phyloP scores from a whole-genome alignment of 2,329 filamentous ascomycete genomes.

The Grosmannia penicillata region DNA sequence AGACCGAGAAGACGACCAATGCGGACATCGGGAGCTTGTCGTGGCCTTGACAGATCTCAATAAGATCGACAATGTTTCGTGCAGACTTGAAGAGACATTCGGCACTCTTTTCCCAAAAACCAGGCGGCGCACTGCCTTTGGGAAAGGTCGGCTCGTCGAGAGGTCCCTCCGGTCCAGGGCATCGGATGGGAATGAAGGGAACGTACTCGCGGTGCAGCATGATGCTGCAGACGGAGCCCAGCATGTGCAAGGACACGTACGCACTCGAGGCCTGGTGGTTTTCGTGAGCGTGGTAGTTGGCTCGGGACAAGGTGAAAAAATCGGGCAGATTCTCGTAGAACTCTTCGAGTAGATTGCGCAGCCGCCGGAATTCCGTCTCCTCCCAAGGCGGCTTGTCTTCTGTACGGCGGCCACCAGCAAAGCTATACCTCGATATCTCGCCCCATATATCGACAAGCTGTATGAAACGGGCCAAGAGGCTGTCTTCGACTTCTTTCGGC shows the following conservation, averaged over 20 bases:
- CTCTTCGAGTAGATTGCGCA: slow-evolving; percentile 33
- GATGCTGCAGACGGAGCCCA: slow-evolving; percentile 50
- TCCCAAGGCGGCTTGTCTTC: slow-evolving; percentile 44
- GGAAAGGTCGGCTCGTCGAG: slow-evolving; percentile 43
- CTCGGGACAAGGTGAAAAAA: slow-evolving; percentile 40
- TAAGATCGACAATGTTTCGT: slow-evolving; percentile 47
- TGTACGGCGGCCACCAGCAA: slow-evolving; percentile 33
- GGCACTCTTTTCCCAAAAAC: slow-evolving; percentile 50
- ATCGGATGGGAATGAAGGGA: slow-evolving; percentile 48
- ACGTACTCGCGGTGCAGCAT: slow-evolving; percentile 56
- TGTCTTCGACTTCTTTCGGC: slow-evolving; percentile 21
- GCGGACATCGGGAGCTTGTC: slow-evolving; percentile 52
- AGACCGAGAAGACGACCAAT: slow-evolving; percentile 51
- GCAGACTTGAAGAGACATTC: slow-evolving; percentile 48
- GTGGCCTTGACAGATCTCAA: slow-evolving; percentile 40
- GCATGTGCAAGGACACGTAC: slow-evolving; percentile 53
- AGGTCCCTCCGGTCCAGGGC: slow-evolving; percentile 33
- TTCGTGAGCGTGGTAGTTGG: slow-evolving; percentile 52
- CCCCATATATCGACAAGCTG: slow-evolving; percentile 45
- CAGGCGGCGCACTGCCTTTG: slow-evolving; percentile 28
- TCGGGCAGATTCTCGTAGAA: slow-evolving; percentile 40
- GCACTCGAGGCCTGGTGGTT: slow-evolving; percentile 46
- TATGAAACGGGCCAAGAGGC: slow-evolving; percentile 36
- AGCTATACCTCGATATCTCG: slow-evolving; percentile 41
- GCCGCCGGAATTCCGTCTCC: slow-evolving; percentile 35